Percentiles rank a stretch among this genome's conserved stretches.
Evolutionary conservation across 768 basidiomycete species (phyloP).

Genomic region (Lentinus brumalis): DNA sequence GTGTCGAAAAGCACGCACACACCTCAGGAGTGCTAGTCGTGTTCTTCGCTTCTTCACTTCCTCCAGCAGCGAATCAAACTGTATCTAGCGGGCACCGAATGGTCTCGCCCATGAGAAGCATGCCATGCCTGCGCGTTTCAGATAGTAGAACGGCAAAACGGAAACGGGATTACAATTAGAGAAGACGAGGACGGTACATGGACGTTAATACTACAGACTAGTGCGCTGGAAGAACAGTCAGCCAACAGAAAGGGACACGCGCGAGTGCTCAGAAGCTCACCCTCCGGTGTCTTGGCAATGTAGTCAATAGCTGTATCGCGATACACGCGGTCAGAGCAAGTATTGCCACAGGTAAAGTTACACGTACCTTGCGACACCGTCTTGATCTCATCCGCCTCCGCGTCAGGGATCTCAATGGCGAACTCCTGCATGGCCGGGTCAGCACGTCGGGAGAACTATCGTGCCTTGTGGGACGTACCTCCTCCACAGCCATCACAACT

Average conservation of each 20-base stretch:
- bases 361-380: slow-evolving; percentile 85
- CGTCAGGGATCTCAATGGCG: slow-evolving; percentile 95
- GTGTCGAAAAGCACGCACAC: not conserved
- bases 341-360: not conserved
- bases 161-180: slow-evolving; percentile 16
- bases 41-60: slow-evolving; percentile 7
- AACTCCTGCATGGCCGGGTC: slow-evolving; percentile 70
- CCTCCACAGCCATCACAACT: slow-evolving; percentile 98
- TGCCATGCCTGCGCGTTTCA: not conserved
- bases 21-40: not conserved
- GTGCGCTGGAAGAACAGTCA: slow-evolving; percentile 19
- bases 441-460: not conserved
- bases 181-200: slow-evolving; percentile 13
- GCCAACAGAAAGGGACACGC: not conserved
- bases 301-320: slow-evolving; percentile 82
- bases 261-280: slow-evolving; percentile 17
- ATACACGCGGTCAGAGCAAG: slow-evolving; percentile 3
- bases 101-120: slow-evolving; percentile 2
- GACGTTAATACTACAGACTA: slow-evolving; percentile 20
- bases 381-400: slow-evolving; percentile 92
- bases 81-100: slow-evolving; percentile 5
- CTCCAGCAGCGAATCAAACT: slow-evolving; percentile 2
- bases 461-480: slow-evolving; percentile 46
- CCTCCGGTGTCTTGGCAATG: slow-evolving; percentile 73
- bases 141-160: not conserved